Percentiles rank a stretch among this genome's conserved stretches.
Conservation (phyloP, 2,329 filamentous ascomycete genomes). For the Teratosphaeria pseudoeucalypti region DNA sequence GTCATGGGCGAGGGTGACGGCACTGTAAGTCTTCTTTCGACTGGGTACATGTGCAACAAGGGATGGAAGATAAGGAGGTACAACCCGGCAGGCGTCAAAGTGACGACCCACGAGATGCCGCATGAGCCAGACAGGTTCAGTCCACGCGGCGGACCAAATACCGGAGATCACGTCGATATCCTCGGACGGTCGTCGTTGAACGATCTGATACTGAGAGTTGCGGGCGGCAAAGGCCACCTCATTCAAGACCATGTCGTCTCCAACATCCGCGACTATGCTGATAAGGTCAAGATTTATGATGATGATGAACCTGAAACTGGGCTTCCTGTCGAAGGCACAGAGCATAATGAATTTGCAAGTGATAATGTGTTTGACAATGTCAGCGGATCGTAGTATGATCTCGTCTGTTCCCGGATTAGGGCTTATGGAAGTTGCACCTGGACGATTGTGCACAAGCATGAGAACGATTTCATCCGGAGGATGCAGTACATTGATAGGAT, state of each 20-base stretch:
- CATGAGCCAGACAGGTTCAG: constrained; percentile 91
- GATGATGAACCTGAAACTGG: constrained; percentile 20
- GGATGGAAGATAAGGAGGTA: constrained; percentile 92
- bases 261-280: constrained; percentile 71
- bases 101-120: constrained; percentile 89
- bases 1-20: constrained; percentile 92
- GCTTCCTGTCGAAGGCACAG: neutral
- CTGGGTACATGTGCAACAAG: constrained; percentile 92
- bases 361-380: neutral
- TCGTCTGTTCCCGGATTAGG: neutral
- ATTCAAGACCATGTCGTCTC: constrained; percentile 72
- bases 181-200: constrained; percentile 81
- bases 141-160: constrained; percentile 60
- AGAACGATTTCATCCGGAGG: neutral
- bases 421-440: neutral
- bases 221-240: constrained; percentile 69
- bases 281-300: constrained; percentile 72
- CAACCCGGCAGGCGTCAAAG: constrained; percentile 71
- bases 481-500: neutral
- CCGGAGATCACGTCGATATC: constrained; percentile 90
- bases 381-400: neutral
- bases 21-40: constrained; percentile 84
- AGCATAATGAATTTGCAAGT: neutral
- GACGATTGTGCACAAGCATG: neutral
- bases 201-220: constrained; percentile 77